Base-by-base conservation (phyloP, 768 basidiomycete genomes). In the Saitozyma podzolica region DNA sequence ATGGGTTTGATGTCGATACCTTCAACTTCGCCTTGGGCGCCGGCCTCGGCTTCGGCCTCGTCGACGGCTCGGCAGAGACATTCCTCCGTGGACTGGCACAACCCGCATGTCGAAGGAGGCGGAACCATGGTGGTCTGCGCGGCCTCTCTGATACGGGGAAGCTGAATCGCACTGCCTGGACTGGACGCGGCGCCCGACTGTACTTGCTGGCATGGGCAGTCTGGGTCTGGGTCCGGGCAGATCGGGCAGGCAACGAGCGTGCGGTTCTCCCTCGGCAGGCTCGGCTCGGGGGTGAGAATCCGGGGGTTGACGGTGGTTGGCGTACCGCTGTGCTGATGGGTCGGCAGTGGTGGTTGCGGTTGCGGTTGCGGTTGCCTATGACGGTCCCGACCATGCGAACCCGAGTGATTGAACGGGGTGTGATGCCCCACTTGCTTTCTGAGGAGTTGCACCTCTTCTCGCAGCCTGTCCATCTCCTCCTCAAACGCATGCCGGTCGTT, bases 221-320 rank as follows among this genome's bases (percentile, higher is more conserved):
- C 72, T 4, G 74, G 74, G 57, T 76, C 74, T 11, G 74, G 74
- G 48, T 76, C 66, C 8, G 74, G 74, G 50, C 74, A 76, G 41
- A 76, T 76, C 9, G 74, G 74, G 58, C 74, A 76, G 13, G 45
- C 45, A 6, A 47, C 13, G 13, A 29, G 29, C 29, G 29, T 29
- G 29, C 29, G 29, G 29, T 29, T 29, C 29, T 9, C n/a, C 39
- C 10, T 56, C 29, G 29, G 53, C 41, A 17, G 40, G 37, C 41
- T 40, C 10, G 16, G 19, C n/a, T 42, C 55, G 29, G 14, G 40
- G 45, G 56, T 20, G 39, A 47, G 17, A 13, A 37, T 14, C 16
- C 50, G 51, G 52, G 40, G 50, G 40, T 51, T 16, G 13, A 42
- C 20, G 3, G 59, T 40, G 19, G 59, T 17, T 49, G 58, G 45